Percentiles rank a stretch among this genome's conserved stretches.
These are phyloP conservation scores for Myxozyma vanderwaltii DNA, from an alignment of 805 yeast genomes.

Conservation along the genomic window DNA sequence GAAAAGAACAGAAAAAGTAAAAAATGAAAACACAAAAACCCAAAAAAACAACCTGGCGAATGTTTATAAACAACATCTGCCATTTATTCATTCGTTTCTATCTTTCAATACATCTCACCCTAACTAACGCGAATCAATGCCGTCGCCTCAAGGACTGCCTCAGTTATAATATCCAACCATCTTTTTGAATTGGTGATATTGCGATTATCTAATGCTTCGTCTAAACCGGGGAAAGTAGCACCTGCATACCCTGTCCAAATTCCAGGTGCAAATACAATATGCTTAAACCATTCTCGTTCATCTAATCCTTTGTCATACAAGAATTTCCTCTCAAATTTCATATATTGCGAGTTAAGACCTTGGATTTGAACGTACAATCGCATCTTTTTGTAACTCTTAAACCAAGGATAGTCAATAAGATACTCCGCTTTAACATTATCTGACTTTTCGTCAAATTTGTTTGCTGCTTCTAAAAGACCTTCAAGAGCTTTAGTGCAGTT, in stretches of 20 bases:
- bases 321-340: slow-evolving; percentile 51
- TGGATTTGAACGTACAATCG: slow-evolving; percentile 60
- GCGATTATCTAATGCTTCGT: slow-evolving; percentile 56
- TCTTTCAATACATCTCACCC: no score
- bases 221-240: slow-evolving; percentile 56
- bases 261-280: slow-evolving; percentile 61
- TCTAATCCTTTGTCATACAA: slow-evolving; percentile 53
- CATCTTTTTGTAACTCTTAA: slow-evolving; percentile 60
- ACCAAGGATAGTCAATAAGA: slow-evolving; percentile 77
- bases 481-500: slow-evolving; percentile 32
- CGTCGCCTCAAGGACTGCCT: slow-evolving; percentile 40
- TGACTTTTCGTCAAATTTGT: slow-evolving; percentile 53
- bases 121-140: slow-evolving; percentile 37
- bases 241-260: slow-evolving; percentile 65
- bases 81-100: no score
- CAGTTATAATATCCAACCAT: slow-evolving; percentile 46
- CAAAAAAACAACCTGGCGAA: no score
- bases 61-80: no score
- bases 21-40: no score
- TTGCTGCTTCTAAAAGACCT: slow-evolving; percentile 41
- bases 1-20: no score
- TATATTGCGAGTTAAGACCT: slow-evolving; percentile 47
- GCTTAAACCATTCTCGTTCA: slow-evolving; percentile 60
- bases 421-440: slow-evolving; percentile 53
- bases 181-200: slow-evolving; percentile 44